Conservation (phyloP, 768 basidiomycete genomes). For the Glaciozyma antarctica region DNA sequence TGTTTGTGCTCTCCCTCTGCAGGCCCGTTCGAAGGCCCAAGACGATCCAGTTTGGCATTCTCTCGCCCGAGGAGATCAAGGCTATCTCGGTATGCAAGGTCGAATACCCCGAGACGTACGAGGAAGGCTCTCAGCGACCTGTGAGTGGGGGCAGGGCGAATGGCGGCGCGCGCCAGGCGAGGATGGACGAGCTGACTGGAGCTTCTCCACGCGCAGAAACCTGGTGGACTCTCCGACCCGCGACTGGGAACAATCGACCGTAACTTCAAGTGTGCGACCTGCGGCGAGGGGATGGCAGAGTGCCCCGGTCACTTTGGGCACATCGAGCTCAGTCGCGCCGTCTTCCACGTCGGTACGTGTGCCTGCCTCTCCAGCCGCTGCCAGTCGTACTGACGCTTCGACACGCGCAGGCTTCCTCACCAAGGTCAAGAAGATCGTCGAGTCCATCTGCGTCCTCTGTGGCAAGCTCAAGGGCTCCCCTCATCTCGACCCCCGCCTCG, state of each 20-base stretch:
- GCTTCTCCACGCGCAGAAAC: slow-evolving; percentile 67
- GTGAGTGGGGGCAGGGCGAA: slow-evolving; percentile 87
- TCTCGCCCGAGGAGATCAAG: slow-evolving; percentile 99
- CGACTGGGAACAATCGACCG: slow-evolving; percentile 96
- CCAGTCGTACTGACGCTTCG: too few species aligned
- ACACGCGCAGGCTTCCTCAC: slow-evolving; percentile 67
- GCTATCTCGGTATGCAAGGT: slow-evolving; percentile 97
- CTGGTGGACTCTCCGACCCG: slow-evolving; percentile 93
- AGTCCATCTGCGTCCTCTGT: slow-evolving; percentile 97
- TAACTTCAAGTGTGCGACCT: slow-evolving; percentile 98
- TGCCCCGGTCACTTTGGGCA: slow-evolving; percentile 99
- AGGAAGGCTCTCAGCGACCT: slow-evolving; percentile 78
- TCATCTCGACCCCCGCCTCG: slow-evolving; percentile 27
- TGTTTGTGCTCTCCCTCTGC: background rate
- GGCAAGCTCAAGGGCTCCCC: slow-evolving; percentile 88
- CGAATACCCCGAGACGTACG: slow-evolving; percentile 97
- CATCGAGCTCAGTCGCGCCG: slow-evolving; percentile 91
- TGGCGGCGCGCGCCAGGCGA: slow-evolving; percentile 82
- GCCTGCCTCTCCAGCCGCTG: background rate
- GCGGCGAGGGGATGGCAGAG: slow-evolving; percentile 99
- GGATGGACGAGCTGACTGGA: slow-evolving; percentile 44
- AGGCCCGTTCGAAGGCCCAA: slow-evolving; percentile 45
- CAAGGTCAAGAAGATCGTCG: slow-evolving; percentile 99
- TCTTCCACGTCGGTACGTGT: slow-evolving; percentile 82
- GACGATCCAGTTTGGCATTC: slow-evolving; percentile 97